Percentiles rank a stretch among this genome's conserved stretches.
These are phyloP conservation scores for Penicillium silybi DNA, from an alignment of 495 filamentous ascomycete genomes.

Conservation along the genomic window DNA sequence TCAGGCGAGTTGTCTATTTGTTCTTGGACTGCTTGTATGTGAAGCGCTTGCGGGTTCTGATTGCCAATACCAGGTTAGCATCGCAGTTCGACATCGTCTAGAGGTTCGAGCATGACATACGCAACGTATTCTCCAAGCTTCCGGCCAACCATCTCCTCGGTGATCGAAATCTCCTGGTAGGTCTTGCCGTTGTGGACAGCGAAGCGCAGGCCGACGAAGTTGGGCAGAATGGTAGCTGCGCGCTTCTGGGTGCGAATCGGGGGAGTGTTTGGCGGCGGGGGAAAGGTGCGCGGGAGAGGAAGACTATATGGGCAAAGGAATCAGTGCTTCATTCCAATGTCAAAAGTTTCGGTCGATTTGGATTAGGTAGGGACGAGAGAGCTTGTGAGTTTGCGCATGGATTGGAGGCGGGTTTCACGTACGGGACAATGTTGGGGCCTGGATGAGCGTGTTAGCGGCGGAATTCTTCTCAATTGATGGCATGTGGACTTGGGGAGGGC, in stretches of 20 bases:
- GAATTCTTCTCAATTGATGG: background rate
- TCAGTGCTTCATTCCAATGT: background rate
- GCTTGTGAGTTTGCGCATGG: background rate
- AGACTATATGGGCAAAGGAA: conserved; percentile 24
- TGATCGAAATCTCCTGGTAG: conserved; percentile 83
- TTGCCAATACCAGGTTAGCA: background rate
- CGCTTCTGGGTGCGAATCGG: conserved; percentile 89
- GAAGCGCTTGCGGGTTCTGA: conserved; percentile 84
- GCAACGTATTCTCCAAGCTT: conserved; percentile 93
- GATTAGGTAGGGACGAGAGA: background rate
- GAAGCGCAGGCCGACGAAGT: conserved; percentile 91
- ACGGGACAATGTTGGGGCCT: conserved; percentile 57
- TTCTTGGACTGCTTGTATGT: conserved; percentile 76
- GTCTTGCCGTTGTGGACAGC: conserved; percentile 94
- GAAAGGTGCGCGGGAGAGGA: conserved; percentile 38
- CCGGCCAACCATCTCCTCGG: conserved; percentile 97
- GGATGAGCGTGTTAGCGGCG: conserved; percentile 17
- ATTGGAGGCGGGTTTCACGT: conserved; percentile 21
- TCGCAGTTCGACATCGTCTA: background rate
- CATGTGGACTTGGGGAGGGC: background rate
- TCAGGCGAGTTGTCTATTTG: conserved; percentile 44
- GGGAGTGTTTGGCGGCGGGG: conserved; percentile 56
- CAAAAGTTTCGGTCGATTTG: background rate
- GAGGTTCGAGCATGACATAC: conserved; percentile 51
- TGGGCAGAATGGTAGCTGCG: conserved; percentile 88